A percentile compares a stretch with the other conserved stretches of the same genome.
phyloP scores from a whole-genome alignment of 1,139 yeast species.

The Arxiozyma bovina region DNA sequence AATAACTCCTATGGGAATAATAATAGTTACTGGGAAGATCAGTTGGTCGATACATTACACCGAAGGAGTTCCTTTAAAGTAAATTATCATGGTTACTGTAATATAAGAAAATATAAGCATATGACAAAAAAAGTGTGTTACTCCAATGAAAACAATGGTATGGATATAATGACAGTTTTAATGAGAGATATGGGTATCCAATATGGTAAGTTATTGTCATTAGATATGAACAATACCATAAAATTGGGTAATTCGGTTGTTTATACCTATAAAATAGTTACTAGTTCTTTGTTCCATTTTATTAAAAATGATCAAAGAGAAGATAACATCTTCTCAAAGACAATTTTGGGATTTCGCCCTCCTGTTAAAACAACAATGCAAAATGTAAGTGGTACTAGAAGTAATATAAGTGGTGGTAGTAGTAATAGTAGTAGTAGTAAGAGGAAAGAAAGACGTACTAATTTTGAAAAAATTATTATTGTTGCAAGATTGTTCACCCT shows the following conservation, averaged over 20 bases:
- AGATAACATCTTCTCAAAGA: constrained; percentile 12
- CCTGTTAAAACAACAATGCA: neutral
- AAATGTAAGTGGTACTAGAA: neutral
- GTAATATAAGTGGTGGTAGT: neutral
- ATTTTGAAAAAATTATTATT: constrained; percentile 3
- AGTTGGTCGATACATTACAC: constrained; percentile 23
- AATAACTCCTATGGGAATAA: neutral
- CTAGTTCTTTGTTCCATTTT: constrained; percentile 14
- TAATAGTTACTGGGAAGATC: constrained; percentile 20
- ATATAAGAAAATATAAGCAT: constrained; percentile 10
- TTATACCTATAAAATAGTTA: constrained; percentile 16
- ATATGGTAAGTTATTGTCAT: constrained; percentile 19
- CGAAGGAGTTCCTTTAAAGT: constrained; percentile 18
- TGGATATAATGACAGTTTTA: constrained; percentile 23
- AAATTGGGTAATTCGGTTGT: constrained; percentile 23
- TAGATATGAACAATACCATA: constrained; percentile 14
- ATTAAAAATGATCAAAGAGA: constrained; percentile 10
- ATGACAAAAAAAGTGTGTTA: constrained; percentile 14
- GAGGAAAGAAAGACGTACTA: neutral
- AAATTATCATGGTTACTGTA: constrained; percentile 27
- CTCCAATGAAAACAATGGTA: constrained; percentile 18
- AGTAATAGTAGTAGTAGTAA: constrained; percentile 1
- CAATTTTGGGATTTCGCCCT: constrained; percentile 2
- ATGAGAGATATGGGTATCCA: constrained; percentile 28
- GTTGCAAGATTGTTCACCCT: constrained; percentile 1